Conservation (phyloP, 2,329 filamentous ascomycete species). For the Apiospora koreana region DNA sequence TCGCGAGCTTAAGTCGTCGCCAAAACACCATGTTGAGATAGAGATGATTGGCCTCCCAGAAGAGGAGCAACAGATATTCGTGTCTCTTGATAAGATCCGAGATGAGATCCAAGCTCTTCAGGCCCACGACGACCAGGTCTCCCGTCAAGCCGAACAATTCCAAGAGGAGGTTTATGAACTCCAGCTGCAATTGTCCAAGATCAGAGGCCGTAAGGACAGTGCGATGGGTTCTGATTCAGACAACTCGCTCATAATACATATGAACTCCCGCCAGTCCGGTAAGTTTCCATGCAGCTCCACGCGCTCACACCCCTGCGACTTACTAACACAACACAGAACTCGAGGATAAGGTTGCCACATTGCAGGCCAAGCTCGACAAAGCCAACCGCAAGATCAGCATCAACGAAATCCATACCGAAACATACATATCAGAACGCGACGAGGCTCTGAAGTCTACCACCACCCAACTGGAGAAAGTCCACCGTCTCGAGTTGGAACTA, state of each 20-base stretch:
- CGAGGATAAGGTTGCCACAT: conserved; percentile 46
- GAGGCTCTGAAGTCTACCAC: conserved; percentile 64
- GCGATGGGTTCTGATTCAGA: conserved; percentile 46
- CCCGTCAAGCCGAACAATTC: conserved; percentile 54
- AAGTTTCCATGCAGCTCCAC: not conserved
- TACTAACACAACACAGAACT: conserved; percentile 45
- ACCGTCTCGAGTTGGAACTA: conserved; percentile 42
- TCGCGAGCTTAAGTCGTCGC: conserved; percentile 34
- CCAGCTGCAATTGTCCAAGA: conserved; percentile 48
- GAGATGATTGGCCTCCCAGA: conserved; percentile 51
- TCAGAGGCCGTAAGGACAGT: conserved; percentile 44
- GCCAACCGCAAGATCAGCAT: conserved; percentile 62
- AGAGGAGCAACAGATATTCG: conserved; percentile 59
- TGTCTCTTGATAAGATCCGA: conserved; percentile 63
- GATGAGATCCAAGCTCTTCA: conserved; percentile 57
- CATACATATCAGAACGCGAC: conserved; percentile 64
- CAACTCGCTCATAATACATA: conserved; percentile 42
- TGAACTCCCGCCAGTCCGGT: conserved; percentile 31
- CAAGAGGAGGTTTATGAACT: conserved; percentile 53
- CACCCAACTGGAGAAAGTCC: conserved; percentile 52
- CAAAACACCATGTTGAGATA: conserved; percentile 48
- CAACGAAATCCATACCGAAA: conserved; percentile 64
- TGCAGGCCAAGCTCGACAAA: conserved; percentile 63
- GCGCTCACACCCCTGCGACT: not conserved
- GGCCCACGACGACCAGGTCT: conserved; percentile 57